phyloP scores from a whole-genome alignment of 495 filamentous ascomycete genomes.

The Echria macrotheca region DNA sequence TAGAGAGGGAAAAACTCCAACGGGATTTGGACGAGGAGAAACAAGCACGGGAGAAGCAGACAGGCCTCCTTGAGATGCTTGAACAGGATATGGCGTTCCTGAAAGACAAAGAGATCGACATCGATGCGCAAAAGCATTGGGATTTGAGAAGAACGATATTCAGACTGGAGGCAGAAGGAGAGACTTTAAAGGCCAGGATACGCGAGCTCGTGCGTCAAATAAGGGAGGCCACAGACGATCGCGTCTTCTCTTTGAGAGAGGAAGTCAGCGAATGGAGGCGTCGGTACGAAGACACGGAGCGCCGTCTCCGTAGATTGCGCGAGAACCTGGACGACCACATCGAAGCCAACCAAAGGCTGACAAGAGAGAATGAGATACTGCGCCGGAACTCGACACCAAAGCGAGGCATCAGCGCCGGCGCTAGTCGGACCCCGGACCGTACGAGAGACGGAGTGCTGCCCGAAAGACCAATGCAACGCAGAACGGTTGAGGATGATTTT shows the following conservation, averaged over 20 bases:
- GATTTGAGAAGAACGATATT: conserved; percentile 13
- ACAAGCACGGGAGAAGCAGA: not conserved
- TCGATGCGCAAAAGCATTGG: not conserved
- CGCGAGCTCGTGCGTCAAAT: conserved; percentile 10
- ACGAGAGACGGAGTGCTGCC: too few species aligned
- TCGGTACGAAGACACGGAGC: conserved; percentile 15
- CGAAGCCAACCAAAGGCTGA: conserved; percentile 13
- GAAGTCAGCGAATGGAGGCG: conserved; percentile 12
- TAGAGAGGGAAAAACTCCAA: not conserved
- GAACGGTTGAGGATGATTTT: too few species aligned
- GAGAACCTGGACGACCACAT: conserved; percentile 10
- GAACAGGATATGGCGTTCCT: not conserved
- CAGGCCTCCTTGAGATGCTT: not conserved
- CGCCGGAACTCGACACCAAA: too few species aligned
- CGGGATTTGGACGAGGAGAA: not conserved
- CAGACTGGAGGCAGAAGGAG: conserved; percentile 16
- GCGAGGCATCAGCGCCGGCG: too few species aligned
- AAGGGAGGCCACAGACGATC: conserved; percentile 1
- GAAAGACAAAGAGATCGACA: not conserved
- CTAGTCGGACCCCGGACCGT: too few species aligned
- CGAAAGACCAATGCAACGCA: too few species aligned
- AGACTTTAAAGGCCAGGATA: conserved; percentile 2
- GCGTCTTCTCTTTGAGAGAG: conserved; percentile 5
- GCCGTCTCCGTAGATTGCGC: not conserved
- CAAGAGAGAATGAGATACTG: conserved; percentile 11